A percentile compares a stretch with the other conserved stretches of the same genome.
These are phyloP conservation scores for Asterionellopsis glacialis DNA, from an alignment of 108 stramenopile species.

Conservation along the genomic window DNA sequence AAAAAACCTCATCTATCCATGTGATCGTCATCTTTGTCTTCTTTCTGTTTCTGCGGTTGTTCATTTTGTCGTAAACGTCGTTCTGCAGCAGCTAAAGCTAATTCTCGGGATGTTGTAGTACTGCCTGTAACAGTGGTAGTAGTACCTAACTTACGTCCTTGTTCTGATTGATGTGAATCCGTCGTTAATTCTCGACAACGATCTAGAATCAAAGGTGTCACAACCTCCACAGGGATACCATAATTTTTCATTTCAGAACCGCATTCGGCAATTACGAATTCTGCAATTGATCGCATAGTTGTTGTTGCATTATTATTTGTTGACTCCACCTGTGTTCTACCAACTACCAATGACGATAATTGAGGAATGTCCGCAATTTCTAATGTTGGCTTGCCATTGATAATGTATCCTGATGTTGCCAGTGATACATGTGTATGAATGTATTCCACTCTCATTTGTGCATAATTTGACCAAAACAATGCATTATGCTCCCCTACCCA, in stretches of 20 bases:
- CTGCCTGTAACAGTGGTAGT: background rate
- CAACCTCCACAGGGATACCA: constrained; percentile 42
- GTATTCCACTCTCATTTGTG: constrained; percentile 72
- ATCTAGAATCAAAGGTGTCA: constrained; percentile 40
- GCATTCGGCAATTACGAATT: constrained; percentile 42
- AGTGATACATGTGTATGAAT: constrained; percentile 40
- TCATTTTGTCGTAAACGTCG: constrained; percentile 35
- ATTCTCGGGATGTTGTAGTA: constrained; percentile 28
- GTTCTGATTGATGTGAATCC: background rate
- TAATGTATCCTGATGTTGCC: constrained; percentile 27
- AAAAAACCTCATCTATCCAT: too few species aligned
- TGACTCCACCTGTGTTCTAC: background rate
- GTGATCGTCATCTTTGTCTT: background rate
- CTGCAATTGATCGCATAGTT: constrained; percentile 33
- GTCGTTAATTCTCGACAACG: constrained; percentile 36
- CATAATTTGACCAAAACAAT: constrained; percentile 76
- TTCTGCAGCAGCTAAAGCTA: constrained; percentile 70
- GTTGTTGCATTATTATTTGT: constrained; percentile 4
- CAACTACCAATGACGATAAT: background rate
- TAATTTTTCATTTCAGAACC: constrained; percentile 62
- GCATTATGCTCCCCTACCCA: constrained; percentile 77
- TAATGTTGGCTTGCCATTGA: constrained; percentile 59
- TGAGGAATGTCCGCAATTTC: constrained; percentile 34
- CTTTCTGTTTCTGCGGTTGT: constrained; percentile 18
- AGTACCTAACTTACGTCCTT: constrained; percentile 22